phyloP scores from a whole-genome alignment of 1,284 basidiomycete species.

The Inonotus hispidus region DNA sequence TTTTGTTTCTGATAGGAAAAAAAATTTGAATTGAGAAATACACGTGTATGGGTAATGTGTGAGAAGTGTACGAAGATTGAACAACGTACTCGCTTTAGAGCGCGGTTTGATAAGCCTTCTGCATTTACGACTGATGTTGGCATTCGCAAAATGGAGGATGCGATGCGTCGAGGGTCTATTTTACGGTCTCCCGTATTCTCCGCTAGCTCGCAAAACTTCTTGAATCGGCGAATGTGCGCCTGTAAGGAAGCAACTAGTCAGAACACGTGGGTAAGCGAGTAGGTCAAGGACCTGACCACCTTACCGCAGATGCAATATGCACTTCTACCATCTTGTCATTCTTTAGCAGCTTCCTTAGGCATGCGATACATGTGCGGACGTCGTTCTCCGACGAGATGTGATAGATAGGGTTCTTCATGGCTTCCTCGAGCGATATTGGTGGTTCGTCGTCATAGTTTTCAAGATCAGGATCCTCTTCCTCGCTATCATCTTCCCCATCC shows the following conservation, averaged over 20 bases:
- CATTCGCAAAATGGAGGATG: conserved; percentile 25
- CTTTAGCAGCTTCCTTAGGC: conserved; percentile 72
- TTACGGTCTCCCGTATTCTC: conserved; percentile 31
- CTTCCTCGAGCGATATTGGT: conserved; percentile 54
- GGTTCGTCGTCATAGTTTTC: conserved; percentile 32
- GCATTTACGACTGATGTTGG: conserved; percentile 23
- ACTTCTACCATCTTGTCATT: conserved; percentile 51
- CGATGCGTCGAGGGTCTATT: conserved; percentile 44
- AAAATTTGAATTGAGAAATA: background rate
- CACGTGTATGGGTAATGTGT: background rate
- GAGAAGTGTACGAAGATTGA: background rate
- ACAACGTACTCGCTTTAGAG: conserved; percentile 45
- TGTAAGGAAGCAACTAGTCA: conserved; percentile 26
- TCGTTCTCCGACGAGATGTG: conserved; percentile 47
- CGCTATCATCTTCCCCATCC: conserved; percentile 24
- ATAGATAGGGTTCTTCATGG: conserved; percentile 60
- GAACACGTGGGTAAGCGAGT: background rate
- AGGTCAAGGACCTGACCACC: conserved; percentile 1
- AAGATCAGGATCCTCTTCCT: conserved; percentile 24
- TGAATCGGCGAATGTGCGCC: conserved; percentile 58
- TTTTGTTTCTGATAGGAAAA: conserved; percentile 36
- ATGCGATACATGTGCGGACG: conserved; percentile 59
- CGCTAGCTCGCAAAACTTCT: conserved; percentile 42
- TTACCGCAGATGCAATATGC: conserved; percentile 63
- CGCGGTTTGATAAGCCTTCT: conserved; percentile 43